Conservation (phyloP, 2,329 filamentous ascomycete species). For the Arachnopeziza araneosa region DNA sequence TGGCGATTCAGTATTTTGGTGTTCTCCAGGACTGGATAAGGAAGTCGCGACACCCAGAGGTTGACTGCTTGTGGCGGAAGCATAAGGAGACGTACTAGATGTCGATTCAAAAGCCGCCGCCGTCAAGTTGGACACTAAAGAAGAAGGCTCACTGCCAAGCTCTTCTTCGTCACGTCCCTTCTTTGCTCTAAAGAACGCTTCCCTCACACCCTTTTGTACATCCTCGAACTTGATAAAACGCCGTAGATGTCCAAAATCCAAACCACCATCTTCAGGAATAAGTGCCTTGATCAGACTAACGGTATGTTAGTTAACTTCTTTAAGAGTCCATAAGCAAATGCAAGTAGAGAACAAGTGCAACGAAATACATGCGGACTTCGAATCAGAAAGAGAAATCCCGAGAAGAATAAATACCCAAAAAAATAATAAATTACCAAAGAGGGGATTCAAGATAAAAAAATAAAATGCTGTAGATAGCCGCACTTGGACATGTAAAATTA, state of each 20-base stretch:
- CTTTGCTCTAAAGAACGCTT: not conserved
- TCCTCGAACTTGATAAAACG: slow-evolving; percentile 68
- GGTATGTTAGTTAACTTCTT: not conserved
- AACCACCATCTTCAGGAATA: slow-evolving; percentile 55
- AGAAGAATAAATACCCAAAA: too few species aligned
- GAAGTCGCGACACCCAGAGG: not conserved
- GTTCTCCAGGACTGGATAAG: not conserved
- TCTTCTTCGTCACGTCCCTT: not conserved
- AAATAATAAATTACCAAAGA: too few species aligned
- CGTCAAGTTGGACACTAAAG: slow-evolving; percentile 22
- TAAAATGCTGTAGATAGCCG: too few species aligned
- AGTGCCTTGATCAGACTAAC: slow-evolving; percentile 47
- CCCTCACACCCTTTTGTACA: slow-evolving; percentile 59
- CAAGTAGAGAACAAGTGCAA: not conserved
- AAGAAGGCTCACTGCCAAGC: slow-evolving; percentile 16
- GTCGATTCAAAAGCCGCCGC: not conserved
- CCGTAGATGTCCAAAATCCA: slow-evolving; percentile 65
- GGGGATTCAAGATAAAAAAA: too few species aligned
- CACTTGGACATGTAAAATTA: too few species aligned
- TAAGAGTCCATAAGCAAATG: not conserved
- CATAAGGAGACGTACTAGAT: too few species aligned
- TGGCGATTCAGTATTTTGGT: not conserved
- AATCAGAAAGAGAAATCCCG: not conserved
- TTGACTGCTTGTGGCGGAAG: too few species aligned
- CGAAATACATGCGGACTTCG: not conserved